These are phyloP conservation scores for Parietaria judaica DNA, from an alignment of 306 rosid genomes.

Conservation along the genomic window DNA sequence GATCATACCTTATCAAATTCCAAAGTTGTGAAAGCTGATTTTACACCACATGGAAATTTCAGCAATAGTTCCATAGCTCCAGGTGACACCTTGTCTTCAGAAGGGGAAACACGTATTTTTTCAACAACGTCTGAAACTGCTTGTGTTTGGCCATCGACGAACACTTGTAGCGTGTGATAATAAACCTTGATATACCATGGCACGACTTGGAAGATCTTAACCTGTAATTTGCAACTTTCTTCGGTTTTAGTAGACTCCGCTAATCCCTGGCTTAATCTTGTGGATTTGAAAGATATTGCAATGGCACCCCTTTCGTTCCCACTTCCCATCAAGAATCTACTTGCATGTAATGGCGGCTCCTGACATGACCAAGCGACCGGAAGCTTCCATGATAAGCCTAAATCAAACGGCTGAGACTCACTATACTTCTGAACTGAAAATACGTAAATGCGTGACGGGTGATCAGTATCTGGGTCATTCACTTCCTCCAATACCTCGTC, in stretches of 20 bases:
- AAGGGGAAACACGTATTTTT: slow-evolving; percentile 76
- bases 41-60: slow-evolving; percentile 68
- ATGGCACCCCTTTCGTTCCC: slow-evolving; percentile 95
- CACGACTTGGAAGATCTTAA: slow-evolving; percentile 80
- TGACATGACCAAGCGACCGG: slow-evolving; percentile 72
- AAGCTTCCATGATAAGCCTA: slow-evolving; percentile 67
- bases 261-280: slow-evolving; percentile 36
- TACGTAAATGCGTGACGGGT: slow-evolving; percentile 48
- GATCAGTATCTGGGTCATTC: slow-evolving; percentile 22
- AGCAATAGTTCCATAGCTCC: slow-evolving; percentile 76
- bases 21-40: slow-evolving; percentile 59
- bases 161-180: slow-evolving; percentile 62
- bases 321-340: slow-evolving; percentile 82
- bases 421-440: slow-evolving; percentile 46
- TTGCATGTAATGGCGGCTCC: slow-evolving; percentile 71
- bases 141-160: slow-evolving; percentile 50
- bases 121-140: slow-evolving; percentile 49
- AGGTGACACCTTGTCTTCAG: slow-evolving; percentile 84
- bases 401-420: slow-evolving; percentile 54
- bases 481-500: slow-evolving; percentile 48
- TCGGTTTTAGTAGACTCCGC: slow-evolving; percentile 23
- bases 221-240: slow-evolving; percentile 60
- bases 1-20: slow-evolving; percentile 82
- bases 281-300: slow-evolving; percentile 73
- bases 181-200: slow-evolving; percentile 97